Evolutionary conservation across 2,329 filamentous ascomycete genomes (phyloP), one percentile per base, ranked within the genome.

Genomic region (Davidsoniella australis): DNA sequence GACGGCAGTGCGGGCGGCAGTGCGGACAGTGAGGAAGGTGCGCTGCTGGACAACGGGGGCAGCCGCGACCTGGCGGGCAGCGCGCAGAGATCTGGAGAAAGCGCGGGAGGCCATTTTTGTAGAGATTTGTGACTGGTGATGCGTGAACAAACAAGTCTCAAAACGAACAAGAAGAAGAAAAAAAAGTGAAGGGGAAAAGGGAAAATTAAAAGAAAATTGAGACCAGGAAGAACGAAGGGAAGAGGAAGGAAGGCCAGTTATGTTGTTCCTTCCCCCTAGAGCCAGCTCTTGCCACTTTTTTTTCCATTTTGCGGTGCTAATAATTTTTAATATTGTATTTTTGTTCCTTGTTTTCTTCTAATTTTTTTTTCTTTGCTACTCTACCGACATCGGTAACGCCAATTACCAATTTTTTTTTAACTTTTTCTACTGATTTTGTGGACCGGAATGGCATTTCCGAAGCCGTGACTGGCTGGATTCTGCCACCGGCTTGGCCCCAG

Each of bases 71-170:
- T 80, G 77, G 66, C 76, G 76, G 61, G 73, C 71, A 58, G 71
- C 69, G 63, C 77, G 76, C 60, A 82, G 68, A 63, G 76, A 73
- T 71, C 75, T 79, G 61, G 75, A 75, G 71, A 86, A 73, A 70
- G 70, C 78, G 69, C 82, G 75, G 61, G 83, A 84, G 65, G 84
- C 82, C 84, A 89, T 88, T 70, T 56, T 60, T 56, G 3, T 18
- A 60, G 55, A 56, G 50, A 55, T 56, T 52, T 52, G 53, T 53
- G 54, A 55, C 48, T 56, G 59, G 56, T 54, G 58, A 57, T 48
- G 49, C 29, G 53, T 42, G 48, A 53, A 55, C 47, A 51, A 43
- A 49, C 38, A 45, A 54, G 49, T 41, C 52, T 16, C 39, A 24
- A 38, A 49, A 41, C 40, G 41, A 47, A 36, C 37, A 51, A 48